A percentile compares a stretch with the other conserved stretches of the same genome.
Conservation (phyloP, 352 stramenopile genomes). For the Thalassiosira livingstoniorum region DNA sequence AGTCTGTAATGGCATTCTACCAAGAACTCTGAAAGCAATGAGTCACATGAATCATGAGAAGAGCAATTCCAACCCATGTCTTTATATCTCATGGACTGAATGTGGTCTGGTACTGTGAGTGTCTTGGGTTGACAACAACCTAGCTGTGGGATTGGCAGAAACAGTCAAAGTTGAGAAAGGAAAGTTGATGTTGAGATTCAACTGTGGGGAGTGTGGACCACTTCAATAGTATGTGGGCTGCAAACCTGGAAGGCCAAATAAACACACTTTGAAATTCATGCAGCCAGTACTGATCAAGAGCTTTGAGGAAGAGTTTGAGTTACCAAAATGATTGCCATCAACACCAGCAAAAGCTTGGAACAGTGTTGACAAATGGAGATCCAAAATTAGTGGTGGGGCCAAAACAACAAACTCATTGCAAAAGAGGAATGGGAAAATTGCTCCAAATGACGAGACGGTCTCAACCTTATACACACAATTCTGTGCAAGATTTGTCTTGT, state of each 20-base stretch:
- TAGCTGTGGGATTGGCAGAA: too few relatives aligned
- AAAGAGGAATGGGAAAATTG: not conserved
- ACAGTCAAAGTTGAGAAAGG: too few relatives aligned
- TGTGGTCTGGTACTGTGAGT: too few relatives aligned
- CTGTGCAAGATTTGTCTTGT: not conserved
- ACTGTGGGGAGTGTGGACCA: too few relatives aligned
- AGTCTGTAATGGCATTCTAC: too few relatives aligned
- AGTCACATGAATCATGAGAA: too few relatives aligned
- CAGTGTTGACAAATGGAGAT: not conserved
- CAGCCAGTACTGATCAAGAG: slow-evolving; percentile 54
- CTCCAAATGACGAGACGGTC: not conserved
- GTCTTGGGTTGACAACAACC: too few relatives aligned
- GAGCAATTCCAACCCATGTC: too few relatives aligned
- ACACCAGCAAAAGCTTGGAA: not conserved
- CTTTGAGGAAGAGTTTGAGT: slow-evolving; percentile 49
- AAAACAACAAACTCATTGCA: not conserved
- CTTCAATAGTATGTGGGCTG: not conserved
- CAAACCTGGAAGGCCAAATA: slow-evolving; percentile 7
- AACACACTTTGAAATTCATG: slow-evolving; percentile 27
- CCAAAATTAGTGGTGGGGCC: not conserved
- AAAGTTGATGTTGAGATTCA: too few relatives aligned
- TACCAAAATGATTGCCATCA: not conserved
- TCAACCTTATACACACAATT: slow-evolving; percentile 9
- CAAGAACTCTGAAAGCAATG: too few relatives aligned
- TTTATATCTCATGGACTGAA: too few relatives aligned